These are phyloP conservation scores for Trematosphaeria pertusa DNA, from an alignment of 2,329 filamentous ascomycete species.

Conservation along the genomic window DNA sequence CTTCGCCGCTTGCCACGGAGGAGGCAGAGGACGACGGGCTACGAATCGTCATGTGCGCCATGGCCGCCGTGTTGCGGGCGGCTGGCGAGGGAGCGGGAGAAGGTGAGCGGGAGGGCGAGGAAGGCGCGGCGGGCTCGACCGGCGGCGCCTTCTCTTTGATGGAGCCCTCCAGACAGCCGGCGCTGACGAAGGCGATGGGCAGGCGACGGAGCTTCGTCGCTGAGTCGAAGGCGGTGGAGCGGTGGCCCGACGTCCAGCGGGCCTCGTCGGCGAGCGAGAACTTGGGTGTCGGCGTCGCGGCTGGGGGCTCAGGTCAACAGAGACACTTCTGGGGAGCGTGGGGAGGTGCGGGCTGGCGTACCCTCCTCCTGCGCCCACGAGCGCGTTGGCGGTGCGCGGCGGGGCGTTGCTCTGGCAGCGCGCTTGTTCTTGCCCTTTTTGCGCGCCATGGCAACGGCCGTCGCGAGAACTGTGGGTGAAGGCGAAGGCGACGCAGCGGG, in stretches of 20 bases:
- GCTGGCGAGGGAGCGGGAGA: conserved; percentile 17
- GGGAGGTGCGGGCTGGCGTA: conserved; percentile 23
- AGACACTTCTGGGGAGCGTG: conserved; percentile 8
- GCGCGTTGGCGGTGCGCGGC: conserved; percentile 21
- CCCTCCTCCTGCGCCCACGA: conserved; percentile 20
- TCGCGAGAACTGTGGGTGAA: not conserved
- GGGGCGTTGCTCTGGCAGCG: conserved; percentile 19
- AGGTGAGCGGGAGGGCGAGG: not conserved
- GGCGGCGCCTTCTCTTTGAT: conserved; percentile 38
- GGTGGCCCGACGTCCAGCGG: conserved; percentile 61
- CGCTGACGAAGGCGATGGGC: conserved; percentile 67
- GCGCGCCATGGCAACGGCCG: conserved; percentile 28
- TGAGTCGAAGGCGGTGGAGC: conserved; percentile 53
- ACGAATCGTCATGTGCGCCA: conserved; percentile 44
- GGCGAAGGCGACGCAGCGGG: conserved; percentile 4
- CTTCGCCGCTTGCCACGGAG: conserved; percentile 59
- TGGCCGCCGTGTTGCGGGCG: conserved; percentile 28
- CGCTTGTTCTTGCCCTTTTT: conserved; percentile 39
- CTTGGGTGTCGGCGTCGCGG: conserved; percentile 16
- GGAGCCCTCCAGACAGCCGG: conserved; percentile 54
- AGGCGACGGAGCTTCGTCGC: conserved; percentile 62
- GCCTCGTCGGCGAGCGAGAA: conserved; percentile 65
- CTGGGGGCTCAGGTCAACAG: conserved; percentile 27
- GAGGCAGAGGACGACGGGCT: conserved; percentile 45
- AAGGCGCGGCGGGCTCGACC: conserved; percentile 5